Evolutionary conservation across 1,284 basidiomycete genomes (phyloP).

Genomic region (Tetrapyrgos nigripes): DNA sequence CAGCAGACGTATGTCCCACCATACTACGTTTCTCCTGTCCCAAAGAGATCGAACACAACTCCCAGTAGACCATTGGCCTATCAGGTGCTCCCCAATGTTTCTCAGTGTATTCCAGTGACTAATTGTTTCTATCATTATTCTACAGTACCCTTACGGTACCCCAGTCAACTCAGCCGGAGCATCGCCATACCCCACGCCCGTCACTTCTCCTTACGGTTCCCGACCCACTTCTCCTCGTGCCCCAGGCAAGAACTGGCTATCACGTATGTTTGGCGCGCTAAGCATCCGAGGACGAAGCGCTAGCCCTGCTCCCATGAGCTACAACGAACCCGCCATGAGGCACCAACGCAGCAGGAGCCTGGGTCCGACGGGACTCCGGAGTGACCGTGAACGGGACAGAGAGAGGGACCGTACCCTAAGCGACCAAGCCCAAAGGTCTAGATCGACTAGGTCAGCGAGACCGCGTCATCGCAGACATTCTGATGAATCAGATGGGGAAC

Average conservation of each 20-base stretch:
- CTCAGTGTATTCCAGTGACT: not conserved
- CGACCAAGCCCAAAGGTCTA: not conserved
- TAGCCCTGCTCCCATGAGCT: slow-evolving; percentile 4
- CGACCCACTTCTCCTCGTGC: not conserved
- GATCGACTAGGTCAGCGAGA: not conserved
- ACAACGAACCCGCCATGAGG: not conserved
- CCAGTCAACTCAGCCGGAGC: not conserved
- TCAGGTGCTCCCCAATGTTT: not conserved
- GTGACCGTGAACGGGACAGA: not conserved
- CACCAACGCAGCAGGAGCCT: not conserved
- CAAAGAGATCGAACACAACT: not conserved
- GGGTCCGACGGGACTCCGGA: not conserved
- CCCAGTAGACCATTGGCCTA: not conserved
- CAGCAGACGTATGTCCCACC: not conserved
- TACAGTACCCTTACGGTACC: not conserved
- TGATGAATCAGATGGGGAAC: not conserved
- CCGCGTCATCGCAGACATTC: not conserved
- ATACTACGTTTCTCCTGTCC: not conserved
- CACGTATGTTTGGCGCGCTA: slow-evolving; percentile 8
- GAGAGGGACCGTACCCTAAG: not conserved
- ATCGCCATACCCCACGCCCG: not conserved
- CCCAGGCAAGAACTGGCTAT: slow-evolving; percentile 5
- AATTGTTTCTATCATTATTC: not conserved
- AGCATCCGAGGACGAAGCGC: not conserved
- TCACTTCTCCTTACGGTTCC: not conserved